Percentiles rank a stretch among this genome's conserved stretches.
These are phyloP conservation scores for Podila clonocystis DNA, from an alignment of 192 early-diverging fungal genomes.

Conservation along the genomic window DNA sequence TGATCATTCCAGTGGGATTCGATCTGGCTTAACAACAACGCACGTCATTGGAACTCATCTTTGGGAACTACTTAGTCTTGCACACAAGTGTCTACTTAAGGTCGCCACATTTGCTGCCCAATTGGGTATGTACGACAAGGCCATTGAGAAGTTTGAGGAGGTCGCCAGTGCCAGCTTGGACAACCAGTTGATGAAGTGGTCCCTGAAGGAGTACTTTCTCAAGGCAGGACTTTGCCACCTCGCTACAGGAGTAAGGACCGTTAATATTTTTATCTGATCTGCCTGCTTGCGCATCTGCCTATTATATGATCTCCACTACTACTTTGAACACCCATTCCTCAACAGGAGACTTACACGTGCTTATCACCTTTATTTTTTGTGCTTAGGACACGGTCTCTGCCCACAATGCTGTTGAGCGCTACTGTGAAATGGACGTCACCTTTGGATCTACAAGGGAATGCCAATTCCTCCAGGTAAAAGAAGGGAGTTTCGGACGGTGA, in stretches of 20 bases:
- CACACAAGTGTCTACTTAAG: constrained; percentile 91
- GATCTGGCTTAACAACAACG: neutral
- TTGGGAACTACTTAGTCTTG: constrained; percentile 62
- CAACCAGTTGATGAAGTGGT: constrained; percentile 94
- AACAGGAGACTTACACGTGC: too few species aligned
- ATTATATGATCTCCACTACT: too few species aligned
- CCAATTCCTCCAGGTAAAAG: constrained; percentile 70
- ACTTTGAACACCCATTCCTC: too few species aligned
- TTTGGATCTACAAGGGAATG: constrained; percentile 90
- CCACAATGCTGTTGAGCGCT: constrained; percentile 80
- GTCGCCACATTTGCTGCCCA: constrained; percentile 92
- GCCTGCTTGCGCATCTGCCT: neutral
- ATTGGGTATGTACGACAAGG: constrained; percentile 88
- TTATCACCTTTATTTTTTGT: constrained; percentile 1
- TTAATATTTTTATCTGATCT: constrained; percentile 1
- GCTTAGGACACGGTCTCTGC: constrained; percentile 81
- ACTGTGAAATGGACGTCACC: constrained; percentile 87
- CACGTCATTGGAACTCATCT: neutral
- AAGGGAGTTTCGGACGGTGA: neutral
- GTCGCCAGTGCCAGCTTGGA: constrained; percentile 87
- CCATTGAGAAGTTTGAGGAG: constrained; percentile 90
- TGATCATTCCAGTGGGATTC: neutral
- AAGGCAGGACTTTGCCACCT: constrained; percentile 95
- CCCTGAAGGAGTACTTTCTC: constrained; percentile 95
- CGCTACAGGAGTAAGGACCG: constrained; percentile 69